Evolutionary conservation across 371 early-diverging fungal species (phyloP).

Genomic region (Capillidium rhysosporum): DNA sequence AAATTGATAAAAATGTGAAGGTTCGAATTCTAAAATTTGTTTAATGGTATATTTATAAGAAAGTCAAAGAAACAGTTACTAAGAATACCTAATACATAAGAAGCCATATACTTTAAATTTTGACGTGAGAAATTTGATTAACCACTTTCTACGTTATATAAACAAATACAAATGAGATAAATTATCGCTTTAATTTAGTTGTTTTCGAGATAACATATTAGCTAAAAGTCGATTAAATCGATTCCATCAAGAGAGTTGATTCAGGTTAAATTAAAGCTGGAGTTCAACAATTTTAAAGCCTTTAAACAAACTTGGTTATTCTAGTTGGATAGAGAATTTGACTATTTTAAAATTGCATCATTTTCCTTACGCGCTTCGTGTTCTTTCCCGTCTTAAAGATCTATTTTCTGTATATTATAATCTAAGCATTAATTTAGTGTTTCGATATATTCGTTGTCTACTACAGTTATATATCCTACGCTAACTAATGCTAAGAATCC

Average conservation of each 20-base stretch:
- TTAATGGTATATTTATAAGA: conserved; percentile 47
- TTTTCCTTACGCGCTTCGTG: too few species aligned
- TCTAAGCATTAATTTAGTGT: conserved; percentile 54
- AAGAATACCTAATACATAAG: conserved; percentile 46
- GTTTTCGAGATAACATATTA: conserved; percentile 37
- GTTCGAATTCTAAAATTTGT: conserved; percentile 4
- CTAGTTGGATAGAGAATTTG: too few species aligned
- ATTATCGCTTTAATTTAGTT: conserved; percentile 15
- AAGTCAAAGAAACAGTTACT: conserved; percentile 76
- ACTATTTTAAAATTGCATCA: too few species aligned
- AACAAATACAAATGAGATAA: neutral
- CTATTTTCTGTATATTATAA: conserved; percentile 29
- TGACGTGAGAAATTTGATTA: neutral
- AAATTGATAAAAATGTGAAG: neutral
- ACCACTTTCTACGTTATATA: neutral
- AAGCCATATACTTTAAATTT: conserved; percentile 37
- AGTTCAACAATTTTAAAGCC: conserved; percentile 42
- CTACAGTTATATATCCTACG: conserved; percentile 47
- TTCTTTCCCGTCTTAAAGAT: too few species aligned
- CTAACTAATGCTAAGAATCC: conserved; percentile 86
- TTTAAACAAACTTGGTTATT: conserved; percentile 35
- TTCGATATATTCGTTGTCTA: conserved; percentile 32
- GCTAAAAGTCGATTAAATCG: conserved; percentile 34
- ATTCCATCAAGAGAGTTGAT: conserved; percentile 21
- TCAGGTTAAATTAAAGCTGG: conserved; percentile 39